These are phyloP conservation scores for Annulohypoxylon stygium DNA, from an alignment of 495 filamentous ascomycete genomes.

Conservation along the genomic window DNA sequence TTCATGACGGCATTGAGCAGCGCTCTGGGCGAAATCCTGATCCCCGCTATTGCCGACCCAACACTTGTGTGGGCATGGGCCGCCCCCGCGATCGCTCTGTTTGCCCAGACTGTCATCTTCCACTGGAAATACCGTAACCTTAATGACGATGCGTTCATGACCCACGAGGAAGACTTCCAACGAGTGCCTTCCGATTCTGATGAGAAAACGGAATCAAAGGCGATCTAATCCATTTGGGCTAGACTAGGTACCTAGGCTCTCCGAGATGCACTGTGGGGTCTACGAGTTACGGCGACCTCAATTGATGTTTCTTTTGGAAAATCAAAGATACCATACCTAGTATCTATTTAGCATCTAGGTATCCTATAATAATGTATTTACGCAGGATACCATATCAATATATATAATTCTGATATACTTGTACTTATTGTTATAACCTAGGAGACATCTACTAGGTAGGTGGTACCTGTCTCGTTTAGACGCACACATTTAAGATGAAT, in stretches of 20 bases:
- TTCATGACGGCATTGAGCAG: constrained; percentile 66
- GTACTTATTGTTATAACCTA: no score
- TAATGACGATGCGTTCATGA: constrained; percentile 63
- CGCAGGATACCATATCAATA: no score
- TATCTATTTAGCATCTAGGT: no score
- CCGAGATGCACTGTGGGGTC: background rate
- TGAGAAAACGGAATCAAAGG: constrained; percentile 14
- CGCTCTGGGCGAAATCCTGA: constrained; percentile 65
- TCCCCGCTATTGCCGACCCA: constrained; percentile 69
- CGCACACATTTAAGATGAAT: no score
- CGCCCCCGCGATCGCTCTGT: constrained; percentile 63
- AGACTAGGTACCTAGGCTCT: background rate
- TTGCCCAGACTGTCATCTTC: constrained; percentile 63
- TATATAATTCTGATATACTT: no score
- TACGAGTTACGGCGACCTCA: background rate
- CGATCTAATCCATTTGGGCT: constrained; percentile 4
- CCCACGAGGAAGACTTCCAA: constrained; percentile 41
- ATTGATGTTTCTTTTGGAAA: background rate
- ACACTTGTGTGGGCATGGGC: constrained; percentile 66
- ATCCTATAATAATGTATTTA: no score
- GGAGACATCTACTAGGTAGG: no score
- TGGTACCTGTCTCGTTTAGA: no score
- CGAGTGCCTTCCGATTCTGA: background rate
- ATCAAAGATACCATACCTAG: no score
- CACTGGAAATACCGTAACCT: constrained; percentile 60